Percentiles rank a stretch among this genome's conserved stretches.
Evolutionary conservation across 495 filamentous ascomycete genomes (phyloP).

Genomic region (Extremus antarcticus): DNA sequence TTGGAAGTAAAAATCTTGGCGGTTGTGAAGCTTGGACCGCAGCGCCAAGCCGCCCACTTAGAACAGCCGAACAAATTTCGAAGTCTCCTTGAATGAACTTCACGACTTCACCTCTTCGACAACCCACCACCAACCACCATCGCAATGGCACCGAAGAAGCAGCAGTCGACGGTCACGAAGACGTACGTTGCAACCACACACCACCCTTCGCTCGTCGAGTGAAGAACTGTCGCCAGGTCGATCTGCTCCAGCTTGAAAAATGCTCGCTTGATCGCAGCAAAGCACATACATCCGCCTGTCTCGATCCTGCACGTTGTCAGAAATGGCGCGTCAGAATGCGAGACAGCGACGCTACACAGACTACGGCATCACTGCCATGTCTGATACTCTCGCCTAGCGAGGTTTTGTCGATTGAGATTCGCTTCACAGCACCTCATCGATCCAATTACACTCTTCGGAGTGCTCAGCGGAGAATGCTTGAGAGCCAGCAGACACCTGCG

Average conservation of each 20-base stretch:
- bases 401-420: conserved; percentile 73
- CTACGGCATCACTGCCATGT: neutral
- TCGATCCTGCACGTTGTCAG: conserved; percentile 23
- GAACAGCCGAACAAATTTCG: neutral
- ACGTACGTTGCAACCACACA: conserved; percentile 17
- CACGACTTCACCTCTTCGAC: neutral
- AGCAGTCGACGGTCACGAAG: conserved; percentile 13
- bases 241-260: conserved; percentile 16
- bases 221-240: conserved; percentile 21
- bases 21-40: neutral
- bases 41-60: neutral
- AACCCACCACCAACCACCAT: conserved; percentile 4
- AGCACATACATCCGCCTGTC: conserved; percentile 34
- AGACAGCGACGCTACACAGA: neutral
- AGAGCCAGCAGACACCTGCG: conserved; percentile 40
- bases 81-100: neutral
- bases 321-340: conserved; percentile 50
- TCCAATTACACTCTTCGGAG: conserved; percentile 16
- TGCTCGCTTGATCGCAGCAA: conserved; percentile 22
- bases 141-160: conserved; percentile 17
- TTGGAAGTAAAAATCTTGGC: neutral
- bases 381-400: conserved; percentile 26
- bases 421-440: conserved; percentile 49
- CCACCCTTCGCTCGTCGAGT: conserved; percentile 8
- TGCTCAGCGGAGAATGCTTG: conserved; percentile 73